Base-by-base conservation (phyloP, 2,329 filamentous ascomycete genomes). In the Cladosporium sp. region DNA sequence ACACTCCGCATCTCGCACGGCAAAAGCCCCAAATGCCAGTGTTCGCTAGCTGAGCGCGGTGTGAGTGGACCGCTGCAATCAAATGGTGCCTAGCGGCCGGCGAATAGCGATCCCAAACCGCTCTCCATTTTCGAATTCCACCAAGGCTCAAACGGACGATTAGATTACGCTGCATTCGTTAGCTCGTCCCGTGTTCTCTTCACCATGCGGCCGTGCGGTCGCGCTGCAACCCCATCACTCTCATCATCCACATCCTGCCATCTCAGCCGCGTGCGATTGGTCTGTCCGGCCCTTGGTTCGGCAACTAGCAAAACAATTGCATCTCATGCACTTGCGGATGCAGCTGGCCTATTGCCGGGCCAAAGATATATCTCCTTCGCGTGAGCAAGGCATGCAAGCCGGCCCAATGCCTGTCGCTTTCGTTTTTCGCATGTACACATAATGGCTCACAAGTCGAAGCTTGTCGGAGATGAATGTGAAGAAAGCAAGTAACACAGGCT, bases 1-100 rank as follows among this genome's bases (percentile, higher is more conserved):
- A 17, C 32, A 22, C 47, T 50, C 47, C 47, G 47, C 47, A 50
- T 37, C 47, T 50, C 34, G 47, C 28, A 35, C 47, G 47, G 45
- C n/a, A 48, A 35, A 48, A 35, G 28, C 45, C 24, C 45, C 45
- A 48, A 19, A 48, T 48, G 45, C 45, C 37, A 54, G 36, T 36
- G 25, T 17, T 48, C 48, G 44, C 53, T 44, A 44, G 53, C 47
- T 45, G 22, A 44, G 35, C 45, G 54, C 45, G 32, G 54, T 51
- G 54, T 57, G 54, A 57, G 54, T 57, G 54, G 54, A 57, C 36
- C 54, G 54, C 54, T 40, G 54, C 45, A 49, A 57, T 57, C 45
- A 50, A 51, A 50, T 40, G 54, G 15, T 57, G 45, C 47, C 13
- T 17, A 17, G 24, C 47, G 13, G 13, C 24, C n/a, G 37, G 28